These are phyloP conservation scores for Plasmodium inui DNA, from an alignment of 169 alveolate species.

Conservation along the genomic window DNA sequence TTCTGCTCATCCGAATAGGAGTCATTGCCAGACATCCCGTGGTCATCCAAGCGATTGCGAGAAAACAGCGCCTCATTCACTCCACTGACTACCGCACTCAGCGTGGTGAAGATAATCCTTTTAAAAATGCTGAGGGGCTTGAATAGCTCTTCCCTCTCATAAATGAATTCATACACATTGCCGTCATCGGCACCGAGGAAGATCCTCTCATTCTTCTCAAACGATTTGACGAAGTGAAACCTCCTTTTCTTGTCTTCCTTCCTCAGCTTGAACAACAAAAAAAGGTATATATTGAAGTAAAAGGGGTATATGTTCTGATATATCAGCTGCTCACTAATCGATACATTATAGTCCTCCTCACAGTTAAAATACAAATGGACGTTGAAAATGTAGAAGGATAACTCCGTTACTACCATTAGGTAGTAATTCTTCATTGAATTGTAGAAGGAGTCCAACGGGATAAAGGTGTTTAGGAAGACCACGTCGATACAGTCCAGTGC, in stretches of 20 bases:
- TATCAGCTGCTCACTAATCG: conserved; percentile 21
- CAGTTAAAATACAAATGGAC: conserved; percentile 70
- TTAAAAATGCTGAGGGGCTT: conserved; percentile 31
- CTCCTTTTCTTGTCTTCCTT: neutral
- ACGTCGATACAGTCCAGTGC: conserved; percentile 45
- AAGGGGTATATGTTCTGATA: conserved; percentile 65
- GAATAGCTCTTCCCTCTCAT: conserved; percentile 28
- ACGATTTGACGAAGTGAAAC: conserved; percentile 2
- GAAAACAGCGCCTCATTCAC: conserved; percentile 31
- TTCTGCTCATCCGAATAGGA: neutral
- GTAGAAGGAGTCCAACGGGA: conserved; percentile 61
- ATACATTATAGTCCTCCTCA: conserved; percentile 56
- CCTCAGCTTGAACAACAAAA: conserved; percentile 21
- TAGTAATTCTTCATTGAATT: conserved; percentile 51
- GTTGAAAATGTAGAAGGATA: conserved; percentile 47
- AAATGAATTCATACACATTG: conserved; percentile 44
- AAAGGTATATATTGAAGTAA: conserved; percentile 59
- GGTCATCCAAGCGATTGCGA: neutral
- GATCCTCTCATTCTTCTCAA: conserved; percentile 54
- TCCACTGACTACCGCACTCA: conserved; percentile 7
- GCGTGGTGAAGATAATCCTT: neutral
- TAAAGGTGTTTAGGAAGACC: conserved; percentile 14
- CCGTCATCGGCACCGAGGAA: conserved; percentile 56
- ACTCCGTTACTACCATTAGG: conserved; percentile 36
- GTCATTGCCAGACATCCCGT: neutral